Evolutionary conservation across 768 basidiomycete species (phyloP).

Genomic region (Rubroboletus satanas): DNA sequence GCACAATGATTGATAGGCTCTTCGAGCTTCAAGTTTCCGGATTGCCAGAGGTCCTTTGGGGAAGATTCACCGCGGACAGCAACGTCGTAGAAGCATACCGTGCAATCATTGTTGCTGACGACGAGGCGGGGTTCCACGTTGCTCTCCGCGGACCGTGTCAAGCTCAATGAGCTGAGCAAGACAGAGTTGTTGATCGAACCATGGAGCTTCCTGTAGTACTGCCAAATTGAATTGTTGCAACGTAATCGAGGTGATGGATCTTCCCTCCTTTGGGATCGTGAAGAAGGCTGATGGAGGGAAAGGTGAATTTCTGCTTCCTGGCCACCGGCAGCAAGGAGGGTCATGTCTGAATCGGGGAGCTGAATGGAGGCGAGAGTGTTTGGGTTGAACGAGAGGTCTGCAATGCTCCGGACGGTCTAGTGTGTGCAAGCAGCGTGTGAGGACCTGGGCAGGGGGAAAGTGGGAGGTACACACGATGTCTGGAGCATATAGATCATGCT

Average conservation of each 20-base stretch:
- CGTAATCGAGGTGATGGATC: constrained; percentile 10
- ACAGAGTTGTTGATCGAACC: constrained; percentile 86
- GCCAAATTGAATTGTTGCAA: constrained; percentile 40
- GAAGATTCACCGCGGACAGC: constrained; percentile 46
- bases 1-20: constrained; percentile 81
- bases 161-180: constrained; percentile 56
- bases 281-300: constrained; percentile 41
- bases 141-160: constrained; percentile 58
- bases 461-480: constrained; percentile 39
- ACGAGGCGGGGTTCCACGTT: constrained; percentile 72
- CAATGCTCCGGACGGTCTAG: constrained; percentile 47
- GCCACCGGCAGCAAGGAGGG: constrained; percentile 72
- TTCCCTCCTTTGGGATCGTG: constrained; percentile 20
- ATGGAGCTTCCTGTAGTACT: constrained; percentile 47
- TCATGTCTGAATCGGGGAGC: constrained; percentile 48
- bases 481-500: constrained; percentile 53
- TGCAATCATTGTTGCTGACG: constrained; percentile 84
- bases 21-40: constrained; percentile 52
- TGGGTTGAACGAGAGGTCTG: constrained; percentile 53
- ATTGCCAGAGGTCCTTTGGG: constrained; percentile 43
- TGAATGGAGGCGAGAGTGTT: constrained; percentile 60
- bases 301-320: constrained; percentile 71
- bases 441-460: constrained; percentile 12
- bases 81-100: constrained; percentile 77
- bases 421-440: constrained; percentile 14